Conservation (phyloP, 306 rosid species). For the Inga leiocalycina region DNA sequence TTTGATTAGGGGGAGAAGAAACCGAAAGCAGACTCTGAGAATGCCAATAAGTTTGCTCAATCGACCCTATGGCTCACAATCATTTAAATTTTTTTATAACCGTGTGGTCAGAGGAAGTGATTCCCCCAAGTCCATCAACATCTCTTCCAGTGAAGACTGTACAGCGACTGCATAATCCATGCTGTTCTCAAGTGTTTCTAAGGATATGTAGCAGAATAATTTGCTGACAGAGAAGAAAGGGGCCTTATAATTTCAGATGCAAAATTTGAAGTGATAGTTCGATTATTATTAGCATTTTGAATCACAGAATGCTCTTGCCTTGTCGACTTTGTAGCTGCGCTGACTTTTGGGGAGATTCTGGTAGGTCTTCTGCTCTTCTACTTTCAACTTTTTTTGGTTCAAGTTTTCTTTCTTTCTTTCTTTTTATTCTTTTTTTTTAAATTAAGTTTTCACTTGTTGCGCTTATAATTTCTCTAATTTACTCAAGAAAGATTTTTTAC, state of each 20-base stretch:
- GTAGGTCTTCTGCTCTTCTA: conserved; percentile 45
- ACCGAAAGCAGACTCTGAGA: conserved; percentile 88
- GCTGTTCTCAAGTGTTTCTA: conserved; percentile 30
- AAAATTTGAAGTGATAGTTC: conserved; percentile 30
- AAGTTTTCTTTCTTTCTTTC: conserved; percentile 21
- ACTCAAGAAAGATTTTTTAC: not conserved
- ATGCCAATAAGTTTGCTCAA: conserved; percentile 94
- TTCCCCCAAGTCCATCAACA: conserved; percentile 58
- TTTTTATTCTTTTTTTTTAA: not conserved
- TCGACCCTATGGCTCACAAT: conserved; percentile 92
- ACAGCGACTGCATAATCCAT: conserved; percentile 72
- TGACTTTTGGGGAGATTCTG: conserved; percentile 38
- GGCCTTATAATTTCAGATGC: conserved; percentile 31
- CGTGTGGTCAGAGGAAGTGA: conserved; percentile 89
- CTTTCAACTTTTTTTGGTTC: conserved; percentile 25
- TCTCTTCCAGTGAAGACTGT: conserved; percentile 65
- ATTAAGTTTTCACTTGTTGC: not conserved
- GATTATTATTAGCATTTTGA: conserved; percentile 39
- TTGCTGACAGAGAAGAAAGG: conserved; percentile 33
- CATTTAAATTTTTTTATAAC: conserved; percentile 81
- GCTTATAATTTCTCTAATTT: not conserved
- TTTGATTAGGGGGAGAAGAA: conserved; percentile 90
- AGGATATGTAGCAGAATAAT: conserved; percentile 38
- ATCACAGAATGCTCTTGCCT: conserved; percentile 34
- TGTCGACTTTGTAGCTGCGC: conserved; percentile 35